Conservation (phyloP, 2,329 filamentous ascomycete genomes). For the Exophiala alcalophila region DNA sequence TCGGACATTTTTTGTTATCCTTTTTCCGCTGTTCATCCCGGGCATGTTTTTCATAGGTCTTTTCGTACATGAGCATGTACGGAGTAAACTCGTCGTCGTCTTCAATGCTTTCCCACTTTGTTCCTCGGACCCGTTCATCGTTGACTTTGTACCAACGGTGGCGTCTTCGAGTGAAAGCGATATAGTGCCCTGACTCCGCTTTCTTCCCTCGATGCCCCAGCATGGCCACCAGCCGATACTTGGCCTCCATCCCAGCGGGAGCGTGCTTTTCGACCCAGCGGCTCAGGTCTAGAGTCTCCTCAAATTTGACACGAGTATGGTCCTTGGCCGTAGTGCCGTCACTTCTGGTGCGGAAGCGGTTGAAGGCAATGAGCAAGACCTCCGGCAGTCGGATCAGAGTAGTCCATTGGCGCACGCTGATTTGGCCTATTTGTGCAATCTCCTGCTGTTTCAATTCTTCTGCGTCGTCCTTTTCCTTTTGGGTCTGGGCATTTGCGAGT, state of each 20-base stretch:
- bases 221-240: constrained; percentile 17
- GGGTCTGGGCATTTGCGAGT: neutral
- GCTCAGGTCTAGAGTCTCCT: constrained; percentile 12
- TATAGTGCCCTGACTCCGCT: constrained; percentile 17
- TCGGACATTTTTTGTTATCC: neutral
- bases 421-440: constrained; percentile 3
- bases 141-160: constrained; percentile 13
- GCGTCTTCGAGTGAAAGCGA: constrained; percentile 1
- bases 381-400: no score
- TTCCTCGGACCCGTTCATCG: constrained; percentile 3
- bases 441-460: neutral
- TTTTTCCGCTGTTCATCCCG: no score
- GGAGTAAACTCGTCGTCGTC: constrained; percentile 12
- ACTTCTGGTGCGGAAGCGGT: neutral
- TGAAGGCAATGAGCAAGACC: constrained; percentile 18
- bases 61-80: constrained; percentile 23
- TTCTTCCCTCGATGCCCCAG: constrained; percentile 10
- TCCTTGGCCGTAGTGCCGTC: constrained; percentile 1
- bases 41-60: neutral
- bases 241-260: constrained; percentile 5
- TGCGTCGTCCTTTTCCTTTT: neutral
- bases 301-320: constrained; percentile 8
- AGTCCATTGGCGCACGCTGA: no score
- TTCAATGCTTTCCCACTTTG: neutral
- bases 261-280: constrained; percentile 13